A percentile compares a stretch with the other conserved stretches of the same genome.
phyloP scores from a whole-genome alignment of 202 grass and related monocot genomes.

The Zizania palustris region DNA sequence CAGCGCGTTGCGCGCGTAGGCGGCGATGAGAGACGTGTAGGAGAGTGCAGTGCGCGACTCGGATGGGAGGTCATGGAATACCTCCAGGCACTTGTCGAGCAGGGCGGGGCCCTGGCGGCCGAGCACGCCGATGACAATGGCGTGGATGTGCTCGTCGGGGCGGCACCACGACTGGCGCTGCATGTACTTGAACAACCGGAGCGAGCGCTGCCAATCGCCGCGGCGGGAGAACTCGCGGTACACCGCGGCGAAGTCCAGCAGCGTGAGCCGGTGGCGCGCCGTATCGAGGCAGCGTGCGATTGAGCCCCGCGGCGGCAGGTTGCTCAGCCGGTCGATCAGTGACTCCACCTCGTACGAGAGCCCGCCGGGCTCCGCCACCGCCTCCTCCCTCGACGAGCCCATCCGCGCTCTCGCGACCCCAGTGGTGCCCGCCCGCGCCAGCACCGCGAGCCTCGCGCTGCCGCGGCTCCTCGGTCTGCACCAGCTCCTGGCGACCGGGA shows the following conservation, averaged over 20 bases:
- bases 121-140: conserved; percentile 77
- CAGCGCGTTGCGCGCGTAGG: conserved; percentile 80
- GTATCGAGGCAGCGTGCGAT: conserved; percentile 79
- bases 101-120: conserved; percentile 59
- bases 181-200: conserved; percentile 98
- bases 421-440: conserved; percentile 19
- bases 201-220: conserved; percentile 90
- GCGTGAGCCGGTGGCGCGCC: conserved; percentile 37
- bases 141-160: conserved; percentile 95
- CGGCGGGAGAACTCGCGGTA: conserved; percentile 84
- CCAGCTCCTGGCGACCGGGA: conserved; percentile 24
- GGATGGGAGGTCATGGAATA: conserved; percentile 69
- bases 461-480: conserved; percentile 40
- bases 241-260: conserved; percentile 71
- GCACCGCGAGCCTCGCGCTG: conserved; percentile 23
- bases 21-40: conserved; percentile 91
- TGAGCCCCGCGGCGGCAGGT: conserved; percentile 86
- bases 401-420: conserved; percentile 15
- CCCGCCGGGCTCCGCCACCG: conserved; percentile 49
- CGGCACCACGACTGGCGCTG: conserved; percentile 88
- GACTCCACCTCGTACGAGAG: conserved; percentile 81
- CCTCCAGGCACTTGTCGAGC: conserved; percentile 70
- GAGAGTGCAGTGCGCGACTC: conserved; percentile 73
- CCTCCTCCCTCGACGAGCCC: conserved; percentile 23
- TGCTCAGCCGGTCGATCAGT: conserved; percentile 82